Evolutionary conservation across 2,329 filamentous ascomycete genomes (phyloP), one percentile per base, ranked within the genome.

Genomic region (Lecanicillium sp.): DNA sequence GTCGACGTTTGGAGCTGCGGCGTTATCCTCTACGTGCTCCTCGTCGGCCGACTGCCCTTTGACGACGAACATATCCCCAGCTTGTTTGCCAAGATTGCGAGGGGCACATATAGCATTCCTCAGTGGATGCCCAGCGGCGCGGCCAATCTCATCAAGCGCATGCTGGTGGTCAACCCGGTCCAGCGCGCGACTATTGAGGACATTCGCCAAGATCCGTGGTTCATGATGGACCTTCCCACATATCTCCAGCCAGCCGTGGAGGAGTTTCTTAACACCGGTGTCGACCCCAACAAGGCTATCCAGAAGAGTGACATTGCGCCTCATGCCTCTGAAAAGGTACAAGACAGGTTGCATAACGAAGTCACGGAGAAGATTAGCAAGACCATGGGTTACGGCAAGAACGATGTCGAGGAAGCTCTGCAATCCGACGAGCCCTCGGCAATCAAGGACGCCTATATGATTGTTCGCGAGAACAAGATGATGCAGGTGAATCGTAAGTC

Each of bases 1-100:
- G 92, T 98, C 28, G 92, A 98, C 59, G 92, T 98, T 2, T 98
- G 92, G 92, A 97, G 90, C 61, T 84, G 89, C 56, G 88, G 88
- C 44, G 88, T 95, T 47, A 95, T 95, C 54, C 72, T 92, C 31
- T 92, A 87, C 60, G 86, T 89, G 29, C 67, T 92, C 47, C 69
- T 92, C 22, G 84, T 87, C 19, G 86, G 86, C 41, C 76, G 86
- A 46, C 71, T 98, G 32, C 92, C 92, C 8, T 98, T 98, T 56
- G 92, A 98, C 65, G 92, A 98, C 58, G 92, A 98, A 54, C 94
- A 97, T 58, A 98, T 98, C 48, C 92, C 92, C 3, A 89, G 88
- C 32, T 72, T 98, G 4, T 98, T 98, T 67, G 90, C 92, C 62
- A 98, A 98, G 69, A 98, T 98, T 45, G 87, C 89, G 15, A 84